Evolutionary conservation across 1,139 yeast genomes (phyloP).

Genomic region (Zhuliangozyma blackwelliae): DNA sequence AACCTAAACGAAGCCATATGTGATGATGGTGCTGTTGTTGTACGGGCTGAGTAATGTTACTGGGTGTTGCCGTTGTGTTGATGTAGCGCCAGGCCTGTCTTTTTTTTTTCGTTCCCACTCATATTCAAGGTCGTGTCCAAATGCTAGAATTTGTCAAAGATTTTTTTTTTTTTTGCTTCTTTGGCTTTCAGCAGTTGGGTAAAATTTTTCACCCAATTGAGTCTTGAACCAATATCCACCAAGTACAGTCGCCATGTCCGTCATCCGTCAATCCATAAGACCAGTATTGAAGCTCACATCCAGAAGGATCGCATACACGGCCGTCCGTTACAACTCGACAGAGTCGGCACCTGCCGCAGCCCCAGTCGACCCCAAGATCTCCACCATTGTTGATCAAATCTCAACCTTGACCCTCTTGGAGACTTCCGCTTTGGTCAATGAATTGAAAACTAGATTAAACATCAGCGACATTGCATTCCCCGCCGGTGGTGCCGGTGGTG

Average conservation of each 20-base stretch:
- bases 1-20: conserved; percentile 85
- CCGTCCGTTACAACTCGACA: conserved; percentile 54
- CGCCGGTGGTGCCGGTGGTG: conserved; percentile 62
- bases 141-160: neutral
- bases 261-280: conserved; percentile 38
- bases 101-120: too few relatives aligned
- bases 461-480: conserved; percentile 93
- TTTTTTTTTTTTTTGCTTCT: conserved; percentile 1
- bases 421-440: conserved; percentile 79
- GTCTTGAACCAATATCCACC: too few relatives aligned
- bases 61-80: neutral
- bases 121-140: neutral
- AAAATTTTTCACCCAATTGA: conserved; percentile 3
- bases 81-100: too few relatives aligned
- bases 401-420: conserved; percentile 85
- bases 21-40: neutral
- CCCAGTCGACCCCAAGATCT: conserved; percentile 83
- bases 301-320: conserved; percentile 19
- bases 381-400: conserved; percentile 84
- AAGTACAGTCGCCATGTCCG: conserved; percentile 7
- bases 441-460: conserved; percentile 80
- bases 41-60: too few relatives aligned
- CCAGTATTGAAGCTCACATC: conserved; percentile 31
- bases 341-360: conserved; percentile 35
- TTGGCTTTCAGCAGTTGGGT: neutral